Evolutionary conservation across 2,329 filamentous ascomycete species (phyloP), one percentile per base, ranked within the genome.

Genomic region (Xylaria sp.): DNA sequence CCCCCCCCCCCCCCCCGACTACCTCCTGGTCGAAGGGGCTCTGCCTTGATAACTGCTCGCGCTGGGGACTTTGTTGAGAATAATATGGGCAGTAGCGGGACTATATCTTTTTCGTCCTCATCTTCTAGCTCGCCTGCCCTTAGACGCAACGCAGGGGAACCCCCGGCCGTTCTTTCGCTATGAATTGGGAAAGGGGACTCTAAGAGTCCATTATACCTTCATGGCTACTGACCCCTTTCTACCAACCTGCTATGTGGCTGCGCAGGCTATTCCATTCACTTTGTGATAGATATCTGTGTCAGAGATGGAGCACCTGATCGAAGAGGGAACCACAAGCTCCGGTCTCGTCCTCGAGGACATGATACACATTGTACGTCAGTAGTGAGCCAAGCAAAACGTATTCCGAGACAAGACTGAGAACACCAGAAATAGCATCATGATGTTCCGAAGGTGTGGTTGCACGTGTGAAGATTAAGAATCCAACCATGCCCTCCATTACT

Each of bases 61-160:
- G 71, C 70, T 54, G 67, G 36, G 58, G 73, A 72, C 41, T 62
- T 72, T 15, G 73, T 72, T 25, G 72, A 73, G 56, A 75, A 74
- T 54, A 71, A 68, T 12, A 80, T 81, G 25, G 76, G 77, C 10
- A 79, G 71, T 20, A 76, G 75, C 7, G 75, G 76, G 20, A 69
- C 65, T 18, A 66, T 71, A 6, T 72, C 75, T 12, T 68, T 73
- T 33, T 67, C 71, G 4, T 74, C 76, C 1, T 72, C 72, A 28
- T 74, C 71, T 28, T 75, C 72, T 2, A 77, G 73, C 28, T 75
- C 75, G 43, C 31, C 25, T 39, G 75, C 73, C 12, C 71, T 71
- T 58, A 72, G 74, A 12, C 72, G 64, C 64, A 15, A 74, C 69
- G 15, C 72, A 70, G 46, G 28, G 5, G 8, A 28, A 7, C 52